Evolutionary conservation across 768 basidiomycete genomes (phyloP), one percentile per base, ranked within the genome.

Genomic region (Ramaria rubella): DNA sequence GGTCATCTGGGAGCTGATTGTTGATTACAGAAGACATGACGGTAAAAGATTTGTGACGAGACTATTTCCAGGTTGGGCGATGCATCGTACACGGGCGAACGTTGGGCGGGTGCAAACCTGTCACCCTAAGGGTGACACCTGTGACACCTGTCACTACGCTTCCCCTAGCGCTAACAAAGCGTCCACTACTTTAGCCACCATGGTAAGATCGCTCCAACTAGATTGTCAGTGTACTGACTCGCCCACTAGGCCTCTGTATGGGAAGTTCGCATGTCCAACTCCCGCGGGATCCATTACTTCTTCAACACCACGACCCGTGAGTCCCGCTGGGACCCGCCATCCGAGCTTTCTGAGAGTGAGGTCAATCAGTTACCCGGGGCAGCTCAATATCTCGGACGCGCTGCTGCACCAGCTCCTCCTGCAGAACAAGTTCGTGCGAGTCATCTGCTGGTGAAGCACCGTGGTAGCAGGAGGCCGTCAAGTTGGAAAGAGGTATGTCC

Each of bases 381-480:
- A 17, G 58, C 64, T 11, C 67, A 81, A 40, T 72, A 81, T 65
- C 78, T 78, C 56, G 69, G 53, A 31, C 67, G 66, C 29, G 52
- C 46, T 46, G 50, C 55, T 21, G 60, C 40, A 11, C 14, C 36
- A 3, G 14, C 53, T 64, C 63, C 12, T 49, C 64, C 75, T 17
- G 77, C 73, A 19, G 70, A 67, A 27, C 78, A 88, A 70, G 90
- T 96, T 36, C 82, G 92, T 49, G 95, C 94, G n/a, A 93, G 91
- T 66, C 96, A 99, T 75, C 75, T 99, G 59, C 73, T 99, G 57
- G 86, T 97, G 60, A 99, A 99, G 73, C 94, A 97, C 72, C 76
- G 74, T 49, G 86, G 77, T 4, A 90, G 89, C 67, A 73, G 89
- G 58, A 77, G 87, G 26, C 84, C 89, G 31, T 81, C 86, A 40